phyloP scores from a whole-genome alignment of 768 basidiomycete species.

The Chiua virens region DNA sequence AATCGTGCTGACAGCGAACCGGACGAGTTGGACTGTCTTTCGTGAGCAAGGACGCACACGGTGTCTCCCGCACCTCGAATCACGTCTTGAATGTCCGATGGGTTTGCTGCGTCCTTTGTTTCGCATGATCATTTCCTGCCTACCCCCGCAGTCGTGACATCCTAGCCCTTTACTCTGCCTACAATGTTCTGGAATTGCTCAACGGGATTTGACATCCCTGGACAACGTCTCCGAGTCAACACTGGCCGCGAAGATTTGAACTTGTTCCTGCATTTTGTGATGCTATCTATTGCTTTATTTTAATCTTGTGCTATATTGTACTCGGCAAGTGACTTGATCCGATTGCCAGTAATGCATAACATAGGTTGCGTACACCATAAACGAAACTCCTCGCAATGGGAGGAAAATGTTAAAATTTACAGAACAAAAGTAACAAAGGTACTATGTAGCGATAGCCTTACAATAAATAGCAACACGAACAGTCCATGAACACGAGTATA shows the following conservation, averaged over 20 bases:
- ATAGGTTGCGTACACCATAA: no score
- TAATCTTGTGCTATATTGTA: neutral
- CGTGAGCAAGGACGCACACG: conserved; percentile 26
- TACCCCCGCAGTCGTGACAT: neutral
- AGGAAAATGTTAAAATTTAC: neutral
- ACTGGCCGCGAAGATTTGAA: neutral
- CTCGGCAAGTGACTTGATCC: neutral
- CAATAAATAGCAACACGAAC: conserved; percentile 10
- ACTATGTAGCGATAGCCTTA: conserved; percentile 16
- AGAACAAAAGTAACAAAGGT: neutral
- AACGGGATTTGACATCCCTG: no score
- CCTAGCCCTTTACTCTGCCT: neutral
- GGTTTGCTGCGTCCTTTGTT: neutral
- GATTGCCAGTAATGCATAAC: no score
- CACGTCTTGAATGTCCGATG: neutral
- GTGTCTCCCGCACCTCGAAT: neutral
- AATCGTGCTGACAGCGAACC: conserved; percentile 35
- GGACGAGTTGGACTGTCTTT: conserved; percentile 48
- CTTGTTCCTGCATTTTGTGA: neutral
- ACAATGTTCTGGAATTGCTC: no score
- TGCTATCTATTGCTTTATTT: conserved; percentile 8
- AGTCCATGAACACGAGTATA: neutral
- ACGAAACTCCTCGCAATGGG: neutral
- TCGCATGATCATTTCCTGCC: neutral
- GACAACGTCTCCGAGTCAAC: neutral